Base-by-base conservation (phyloP, 2,329 filamentous ascomycete genomes). In the Colletotrichum brevisporum region DNA sequence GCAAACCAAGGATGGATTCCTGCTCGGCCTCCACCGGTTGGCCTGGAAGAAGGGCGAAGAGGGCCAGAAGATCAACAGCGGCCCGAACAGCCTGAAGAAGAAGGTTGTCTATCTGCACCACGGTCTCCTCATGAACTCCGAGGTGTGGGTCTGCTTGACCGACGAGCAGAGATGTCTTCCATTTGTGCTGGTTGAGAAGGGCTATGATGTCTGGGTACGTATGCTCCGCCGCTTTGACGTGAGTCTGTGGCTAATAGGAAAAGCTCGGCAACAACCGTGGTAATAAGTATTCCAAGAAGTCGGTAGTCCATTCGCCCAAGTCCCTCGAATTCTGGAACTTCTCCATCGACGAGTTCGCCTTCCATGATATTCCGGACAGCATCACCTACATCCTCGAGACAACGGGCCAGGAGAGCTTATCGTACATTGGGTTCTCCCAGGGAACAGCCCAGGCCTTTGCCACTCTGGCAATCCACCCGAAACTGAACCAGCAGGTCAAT, bases 261-360 rank as follows among this genome's bases (percentile, higher is more conserved):
- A 69, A 93, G 93, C 86, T 99, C 71, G 96, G 96, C 58, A 99
- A 99, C 80, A 99, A 99, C 77, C 91, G 96, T 43, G 96, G 96
- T 57, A 99, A 99, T 86, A 99, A 99, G 79, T 99, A 99, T 82
- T 97, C 94, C 53, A 99, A 98, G 81, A 99, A 99, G 82, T 95
- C 91, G 2, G 89, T 95, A 59, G 87, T 91, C 68, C 85, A 86
- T 71, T 91, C 94, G 0, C 95, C 96, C 0, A 91, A 89, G 0
- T 91, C 92, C 2, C 83, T 87, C 45, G 86, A 89, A 15, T 99
- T 99, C 79, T 99, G 96, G 96, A 92, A 98, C 79, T 99, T 99
- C 78, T 97, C 94, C 59, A 98, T 99, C 77, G 96, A 99, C 78
- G 93, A 99, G 77, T 99, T 99, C 78, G 96, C 96, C 55, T 97